These are phyloP conservation scores for Pugionium cornutum DNA, from an alignment of 345 rosid genomes.

Conservation along the genomic window DNA sequence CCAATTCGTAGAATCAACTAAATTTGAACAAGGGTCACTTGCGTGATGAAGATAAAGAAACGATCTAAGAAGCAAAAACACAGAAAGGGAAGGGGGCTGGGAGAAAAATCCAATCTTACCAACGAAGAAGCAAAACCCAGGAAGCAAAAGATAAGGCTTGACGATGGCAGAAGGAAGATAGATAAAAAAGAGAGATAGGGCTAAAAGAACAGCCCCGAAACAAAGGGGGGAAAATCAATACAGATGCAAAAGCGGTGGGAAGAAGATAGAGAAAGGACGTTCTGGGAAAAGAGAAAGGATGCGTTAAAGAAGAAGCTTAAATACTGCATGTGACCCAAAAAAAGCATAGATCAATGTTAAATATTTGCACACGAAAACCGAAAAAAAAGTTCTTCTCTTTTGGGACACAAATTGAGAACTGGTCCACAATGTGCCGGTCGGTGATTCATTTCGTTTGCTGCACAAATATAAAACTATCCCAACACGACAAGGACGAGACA, in stretches of 20 bases:
- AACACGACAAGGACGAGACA: too few relatives aligned
- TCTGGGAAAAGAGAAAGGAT: conserved; percentile 8
- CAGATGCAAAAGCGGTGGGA: conserved; percentile 37
- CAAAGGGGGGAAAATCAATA: background rate
- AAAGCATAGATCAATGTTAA: too few relatives aligned
- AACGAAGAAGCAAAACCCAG: conserved; percentile 38
- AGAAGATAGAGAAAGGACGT: conserved; percentile 17
- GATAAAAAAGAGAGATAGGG: too few relatives aligned
- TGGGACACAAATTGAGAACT: too few relatives aligned
- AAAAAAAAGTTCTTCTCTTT: too few relatives aligned
- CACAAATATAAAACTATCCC: too few relatives aligned
- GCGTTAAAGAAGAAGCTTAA: conserved; percentile 13
- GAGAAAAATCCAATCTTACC: conserved; percentile 26
- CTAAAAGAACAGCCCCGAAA: background rate
- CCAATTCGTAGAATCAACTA: conserved; percentile 17
- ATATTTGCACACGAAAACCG: too few relatives aligned
- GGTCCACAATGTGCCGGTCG: too few relatives aligned
- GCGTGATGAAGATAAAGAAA: conserved; percentile 29
- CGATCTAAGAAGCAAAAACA: conserved; percentile 22
- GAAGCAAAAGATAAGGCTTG: conserved; percentile 36
- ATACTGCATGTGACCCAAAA: too few relatives aligned
- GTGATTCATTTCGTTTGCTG: too few relatives aligned
- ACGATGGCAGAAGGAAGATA: conserved; percentile 25
- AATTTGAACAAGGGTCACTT: background rate
- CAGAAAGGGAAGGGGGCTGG: background rate